A percentile compares a stretch with the other conserved stretches of the same genome.
These are phyloP conservation scores for Styphnolobium japonicum DNA, from an alignment of 306 rosid species.

Conservation along the genomic window DNA sequence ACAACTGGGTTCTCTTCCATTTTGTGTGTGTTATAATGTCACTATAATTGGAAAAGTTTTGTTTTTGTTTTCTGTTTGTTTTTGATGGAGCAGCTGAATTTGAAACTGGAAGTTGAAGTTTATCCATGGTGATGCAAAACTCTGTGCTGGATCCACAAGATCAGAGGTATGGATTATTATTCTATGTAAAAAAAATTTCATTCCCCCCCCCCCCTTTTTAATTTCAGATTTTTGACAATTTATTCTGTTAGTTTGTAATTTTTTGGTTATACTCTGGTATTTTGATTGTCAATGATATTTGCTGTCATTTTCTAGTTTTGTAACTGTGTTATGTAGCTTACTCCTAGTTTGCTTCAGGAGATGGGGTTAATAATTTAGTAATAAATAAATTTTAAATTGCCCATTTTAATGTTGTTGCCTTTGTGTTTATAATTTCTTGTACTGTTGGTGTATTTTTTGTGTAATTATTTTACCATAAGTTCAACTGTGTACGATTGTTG, in stretches of 20 bases:
- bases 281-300: not conserved
- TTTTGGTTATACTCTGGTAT: not conserved
- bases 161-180: constrained; percentile 53
- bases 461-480: not conserved
- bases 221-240: too few species aligned
- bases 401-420: not conserved
- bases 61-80: not conserved
- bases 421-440: constrained; percentile 2
- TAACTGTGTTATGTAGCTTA: not conserved
- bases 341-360: not conserved
- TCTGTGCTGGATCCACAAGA: constrained; percentile 59
- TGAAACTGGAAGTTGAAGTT: constrained; percentile 14
- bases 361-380: not conserved
- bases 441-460: not conserved
- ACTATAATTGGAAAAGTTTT: not conserved
- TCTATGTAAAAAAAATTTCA: too few species aligned
- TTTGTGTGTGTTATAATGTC: not conserved
- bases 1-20: constrained; percentile 23
- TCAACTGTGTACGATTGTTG: not conserved
- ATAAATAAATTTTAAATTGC: not conserved
- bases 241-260: not conserved
- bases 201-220: too few species aligned
- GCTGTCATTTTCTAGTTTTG: not conserved
- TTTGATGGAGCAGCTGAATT: constrained; percentile 28
- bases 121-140: constrained; percentile 38